Evolutionary conservation across 352 stramenopile species (phyloP), one percentile per base, ranked within the genome.

Genomic region (Aphanomyces stellatus): DNA sequence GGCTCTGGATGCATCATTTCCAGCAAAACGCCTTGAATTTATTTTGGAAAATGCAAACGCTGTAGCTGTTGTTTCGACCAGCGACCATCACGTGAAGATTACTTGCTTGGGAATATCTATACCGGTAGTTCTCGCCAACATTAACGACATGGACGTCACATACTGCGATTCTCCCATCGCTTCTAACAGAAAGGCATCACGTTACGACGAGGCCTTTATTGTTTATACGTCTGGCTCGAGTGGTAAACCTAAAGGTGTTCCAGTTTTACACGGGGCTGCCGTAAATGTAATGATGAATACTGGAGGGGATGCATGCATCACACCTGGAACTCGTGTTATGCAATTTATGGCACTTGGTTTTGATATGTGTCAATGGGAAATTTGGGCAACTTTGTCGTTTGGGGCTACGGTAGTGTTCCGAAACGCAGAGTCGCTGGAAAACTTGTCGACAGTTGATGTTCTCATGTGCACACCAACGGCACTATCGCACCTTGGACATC

Each of bases 151-250:
- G 8, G 8, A 43, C 37, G 17, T 43, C 37, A 17, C 8, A 8
- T 43, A 8, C 8, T 17, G 8, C 37, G 37, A 43, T 43, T 62
- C 17, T 51, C 19, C 30, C 19, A n/a, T 17, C 7, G 11, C n/a
- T 17, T 8, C 8, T 17, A 43, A 43, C 10, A 6, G 24, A 30
- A 35, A 40, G 6, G 30, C 28, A 15, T 8, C 6, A 8, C 7
- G 7, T 22, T 11, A 41, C 13, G 25, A 31, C 35, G 34, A 17
- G 0, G 72, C 76, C 11, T 88, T 89, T 46, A 78, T 91, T 22
- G 72, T 91, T 22, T 43, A 43, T 17, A 43, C 37, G 8, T 43
- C 37, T 43, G 37, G 37, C 8, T 43, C 37, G 8, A 43, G 8
- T 17, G 37, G 37, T 17, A 43, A 43, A 17, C 37, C 37, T 17